phyloP scores from a whole-genome alignment of 2,329 filamentous ascomycete genomes.

The Fusarium siculi region DNA sequence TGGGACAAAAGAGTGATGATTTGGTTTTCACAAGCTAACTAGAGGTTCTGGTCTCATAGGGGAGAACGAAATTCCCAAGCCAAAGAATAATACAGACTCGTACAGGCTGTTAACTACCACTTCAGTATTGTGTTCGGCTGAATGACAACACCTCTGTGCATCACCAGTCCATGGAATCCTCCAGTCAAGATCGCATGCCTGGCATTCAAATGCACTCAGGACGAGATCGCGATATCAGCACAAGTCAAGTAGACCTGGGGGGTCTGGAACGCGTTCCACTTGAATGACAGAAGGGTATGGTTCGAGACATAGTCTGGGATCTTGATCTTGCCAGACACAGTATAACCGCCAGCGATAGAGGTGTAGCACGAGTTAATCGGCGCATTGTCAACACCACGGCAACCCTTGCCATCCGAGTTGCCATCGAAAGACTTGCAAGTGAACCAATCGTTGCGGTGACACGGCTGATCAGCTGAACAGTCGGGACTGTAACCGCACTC shows the following conservation, averaged over 20 bases:
- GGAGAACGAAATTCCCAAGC: not conserved
- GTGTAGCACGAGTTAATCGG: constrained; percentile 59
- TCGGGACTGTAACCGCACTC: constrained; percentile 60
- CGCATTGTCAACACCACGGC: constrained; percentile 59
- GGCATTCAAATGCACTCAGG: not conserved
- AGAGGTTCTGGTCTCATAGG: not conserved
- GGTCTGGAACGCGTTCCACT: constrained; percentile 67
- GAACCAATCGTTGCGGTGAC: constrained; percentile 65
- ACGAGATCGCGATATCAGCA: constrained; percentile 60
- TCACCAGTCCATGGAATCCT: accelerated
- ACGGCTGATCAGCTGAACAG: constrained; percentile 55
- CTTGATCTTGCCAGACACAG: constrained; percentile 62
- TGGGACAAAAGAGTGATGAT: not conserved
- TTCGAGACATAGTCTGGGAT: constrained; percentile 59
- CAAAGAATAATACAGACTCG: not conserved
- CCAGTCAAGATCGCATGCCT: too few species aligned
- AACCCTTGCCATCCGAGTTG: constrained; percentile 48
- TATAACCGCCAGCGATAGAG: constrained; percentile 63
- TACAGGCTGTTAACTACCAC: not conserved
- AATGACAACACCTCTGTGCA: accelerated
- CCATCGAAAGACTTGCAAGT: constrained; percentile 59
- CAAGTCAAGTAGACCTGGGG: constrained; percentile 64
- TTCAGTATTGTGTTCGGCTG: not conserved
- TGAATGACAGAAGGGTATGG: constrained; percentile 63
- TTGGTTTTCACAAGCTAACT: not conserved